phyloP scores from a whole-genome alignment of 805 yeast species.

The Monosporozyma aerobia region DNA sequence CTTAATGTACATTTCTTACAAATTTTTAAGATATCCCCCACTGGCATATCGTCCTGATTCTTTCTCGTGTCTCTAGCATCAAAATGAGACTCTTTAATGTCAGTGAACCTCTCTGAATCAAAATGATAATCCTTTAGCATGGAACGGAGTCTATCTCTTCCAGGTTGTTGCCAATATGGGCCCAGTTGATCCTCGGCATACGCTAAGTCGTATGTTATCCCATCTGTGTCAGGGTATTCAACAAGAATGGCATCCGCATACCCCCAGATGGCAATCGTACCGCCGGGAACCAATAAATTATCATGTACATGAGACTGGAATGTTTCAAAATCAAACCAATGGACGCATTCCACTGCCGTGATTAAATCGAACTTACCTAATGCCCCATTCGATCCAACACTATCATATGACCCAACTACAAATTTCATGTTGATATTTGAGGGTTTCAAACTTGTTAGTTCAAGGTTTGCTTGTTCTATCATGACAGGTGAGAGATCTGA shows the following conservation, averaged over 20 bases:
- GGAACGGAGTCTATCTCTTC: constrained; percentile 45
- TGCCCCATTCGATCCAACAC: constrained; percentile 3
- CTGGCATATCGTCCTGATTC: constrained; percentile 2
- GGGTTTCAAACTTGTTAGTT: constrained; percentile 4
- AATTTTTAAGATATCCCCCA: constrained; percentile 23
- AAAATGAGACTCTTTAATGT: constrained; percentile 30
- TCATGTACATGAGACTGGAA: constrained; percentile 44
- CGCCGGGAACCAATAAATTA: constrained; percentile 45
- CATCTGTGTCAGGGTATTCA: constrained; percentile 45
- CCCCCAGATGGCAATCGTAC: constrained; percentile 71
- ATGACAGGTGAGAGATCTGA: constrained; percentile 51
- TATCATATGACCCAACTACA: constrained; percentile 28
- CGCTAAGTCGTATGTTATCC: constrained; percentile 41
- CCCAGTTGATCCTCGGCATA: constrained; percentile 47
- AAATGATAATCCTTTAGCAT: constrained; percentile 25
- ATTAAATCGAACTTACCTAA: constrained; percentile 41
- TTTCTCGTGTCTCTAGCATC: constrained; percentile 9
- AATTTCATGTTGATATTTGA: constrained; percentile 8
- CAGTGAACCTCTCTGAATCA: constrained; percentile 30
- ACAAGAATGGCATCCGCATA: constrained; percentile 63
- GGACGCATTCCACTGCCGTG: constrained; percentile 79
- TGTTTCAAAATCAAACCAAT: constrained; percentile 60
- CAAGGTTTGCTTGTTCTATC: constrained; percentile 40
- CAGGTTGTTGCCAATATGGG: constrained; percentile 77
- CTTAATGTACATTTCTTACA: constrained; percentile 35